Evolutionary conservation across 2,329 filamentous ascomycete species (phyloP).

Genomic region (Chaetomiaceae sp.): DNA sequence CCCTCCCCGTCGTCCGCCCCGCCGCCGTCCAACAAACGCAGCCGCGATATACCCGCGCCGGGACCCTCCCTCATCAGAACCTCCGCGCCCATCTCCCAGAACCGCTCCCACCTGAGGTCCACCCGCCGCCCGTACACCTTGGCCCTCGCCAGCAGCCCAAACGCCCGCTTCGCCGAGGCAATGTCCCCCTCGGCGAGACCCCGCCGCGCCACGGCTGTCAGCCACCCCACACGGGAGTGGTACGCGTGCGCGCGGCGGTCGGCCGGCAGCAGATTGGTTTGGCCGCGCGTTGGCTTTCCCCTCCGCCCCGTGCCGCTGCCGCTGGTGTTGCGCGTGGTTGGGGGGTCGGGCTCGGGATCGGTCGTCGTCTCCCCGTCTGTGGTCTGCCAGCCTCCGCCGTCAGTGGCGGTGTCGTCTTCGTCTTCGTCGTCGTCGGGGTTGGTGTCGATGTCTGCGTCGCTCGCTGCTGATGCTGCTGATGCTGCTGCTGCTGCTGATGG

Average conservation of each 20-base stretch:
- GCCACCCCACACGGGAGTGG: slow-evolving; percentile 56
- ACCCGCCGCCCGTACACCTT: slow-evolving; percentile 49
- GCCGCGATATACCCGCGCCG: slow-evolving; percentile 16
- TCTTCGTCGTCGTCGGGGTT: neutral
- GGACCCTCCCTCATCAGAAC: slow-evolving; percentile 64
- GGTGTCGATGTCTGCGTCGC: slow-evolving; percentile 13
- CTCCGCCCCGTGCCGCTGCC: neutral
- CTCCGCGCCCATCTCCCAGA: slow-evolving; percentile 84
- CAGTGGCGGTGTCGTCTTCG: neutral
- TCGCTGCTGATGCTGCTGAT: slow-evolving; percentile 12
- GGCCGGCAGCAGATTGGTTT: too few relatives aligned
- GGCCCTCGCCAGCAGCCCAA: slow-evolving; percentile 64
- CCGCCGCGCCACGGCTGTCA: slow-evolving; percentile 67
- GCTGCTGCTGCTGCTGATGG: neutral
- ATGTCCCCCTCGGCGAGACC: slow-evolving; percentile 70
- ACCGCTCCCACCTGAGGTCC: slow-evolving; percentile 63
- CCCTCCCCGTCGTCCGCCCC: slow-evolving; percentile 3
- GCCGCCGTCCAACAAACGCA: neutral
- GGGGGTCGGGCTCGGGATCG: slow-evolving; percentile 19
- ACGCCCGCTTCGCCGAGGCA: slow-evolving; percentile 66
- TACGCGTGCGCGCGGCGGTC: slow-evolving; percentile 23
- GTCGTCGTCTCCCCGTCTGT: slow-evolving; percentile 13
- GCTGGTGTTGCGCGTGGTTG: neutral
- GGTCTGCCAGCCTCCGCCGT: neutral
- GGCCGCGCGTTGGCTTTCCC: too few relatives aligned